Base-by-base conservation (phyloP, 2,329 filamentous ascomycete genomes). In the Teratosphaeria zuluensis region DNA sequence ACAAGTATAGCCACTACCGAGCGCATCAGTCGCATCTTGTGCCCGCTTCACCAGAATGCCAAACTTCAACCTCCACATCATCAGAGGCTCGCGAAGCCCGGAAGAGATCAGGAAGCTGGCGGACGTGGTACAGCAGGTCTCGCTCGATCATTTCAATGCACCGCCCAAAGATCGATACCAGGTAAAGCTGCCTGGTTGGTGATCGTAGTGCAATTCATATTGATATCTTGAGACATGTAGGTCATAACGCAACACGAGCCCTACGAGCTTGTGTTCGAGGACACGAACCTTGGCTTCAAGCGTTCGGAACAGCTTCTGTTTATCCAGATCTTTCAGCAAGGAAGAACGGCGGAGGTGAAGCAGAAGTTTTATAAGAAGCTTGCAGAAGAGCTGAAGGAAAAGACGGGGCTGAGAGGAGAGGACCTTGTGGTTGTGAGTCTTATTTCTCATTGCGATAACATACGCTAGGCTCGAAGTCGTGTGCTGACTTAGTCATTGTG, bases 311-410 rank as follows among this genome's bases (percentile, higher is more conserved):
- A 68, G 38, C 56, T 71, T 3, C 62, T 72, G 19, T 66, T 71
- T 60, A 66, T 71, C 33, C 69, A 72, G 53, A 67, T 71, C 35
- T 70, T 71, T 59, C 69, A 71, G 59, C 70, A 70, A 55, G 70
- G 69, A 0, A 64, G 69, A 19, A 59, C 65, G 38, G 66, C 61
- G 6, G 58, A 63, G 35, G 62, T 62, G 54, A 72, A 72, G 59
- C 64, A 70, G 54, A 57, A 46, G 1, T 42, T 67, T 6, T 70
- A 70, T 53, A 58, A 59, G 8, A 59, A 58, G 1, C 35, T 71
- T 31, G 66, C 67, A 5, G 65, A 68, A 31, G 46, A 57, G 14
- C 54, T 70, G 57, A 62, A 63, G 46, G 54, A 56, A 16, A 59
- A 67, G 53, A 65, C 63, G 35, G 65, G 62, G 12, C 24, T 71